These are phyloP conservation scores for Trichoderma oligosporum DNA, from an alignment of 2,329 filamentous ascomycete genomes.

Conservation along the genomic window DNA sequence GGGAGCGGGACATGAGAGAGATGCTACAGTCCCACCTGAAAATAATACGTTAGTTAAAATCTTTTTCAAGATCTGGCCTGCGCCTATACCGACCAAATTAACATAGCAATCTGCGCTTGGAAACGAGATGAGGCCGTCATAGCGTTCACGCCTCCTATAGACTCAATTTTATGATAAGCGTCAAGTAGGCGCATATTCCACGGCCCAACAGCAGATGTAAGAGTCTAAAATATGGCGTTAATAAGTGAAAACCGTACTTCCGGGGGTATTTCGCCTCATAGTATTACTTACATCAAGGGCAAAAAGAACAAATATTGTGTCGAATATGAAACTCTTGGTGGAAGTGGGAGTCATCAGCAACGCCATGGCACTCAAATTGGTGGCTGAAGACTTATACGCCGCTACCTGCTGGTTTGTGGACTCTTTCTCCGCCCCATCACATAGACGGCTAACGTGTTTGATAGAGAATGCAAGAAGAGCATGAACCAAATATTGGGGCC, in stretches of 20 bases:
- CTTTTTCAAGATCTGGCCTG: neutral
- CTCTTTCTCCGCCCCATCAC: neutral
- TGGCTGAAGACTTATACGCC: conserved; percentile 12
- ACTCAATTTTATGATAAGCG: conserved; percentile 14
- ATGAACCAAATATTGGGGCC: neutral
- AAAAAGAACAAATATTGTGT: conserved; percentile 13
- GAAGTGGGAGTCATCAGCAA: neutral
- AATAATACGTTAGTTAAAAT: neutral
- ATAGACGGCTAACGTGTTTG: conserved; percentile 10
- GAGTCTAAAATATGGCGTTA: neutral
- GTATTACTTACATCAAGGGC: conserved; percentile 16
- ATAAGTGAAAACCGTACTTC: no score
- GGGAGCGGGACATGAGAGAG: conserved; percentile 6
- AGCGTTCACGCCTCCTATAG: conserved; percentile 11
- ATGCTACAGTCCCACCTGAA: conserved; percentile 17
- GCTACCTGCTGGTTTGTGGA: neutral
- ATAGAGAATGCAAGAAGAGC: conserved; percentile 13
- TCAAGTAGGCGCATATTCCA: conserved; percentile 15
- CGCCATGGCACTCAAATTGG: neutral
- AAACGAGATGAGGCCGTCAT: neutral
- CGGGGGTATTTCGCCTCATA: no score
- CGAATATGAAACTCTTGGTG: neutral
- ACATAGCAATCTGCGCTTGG: conserved; percentile 18
- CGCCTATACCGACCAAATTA: conserved; percentile 15
- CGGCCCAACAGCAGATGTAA: conserved; percentile 15